Evolutionary conservation across 306 rosid genomes (phyloP).

Genomic region (Geum urbanum): DNA sequence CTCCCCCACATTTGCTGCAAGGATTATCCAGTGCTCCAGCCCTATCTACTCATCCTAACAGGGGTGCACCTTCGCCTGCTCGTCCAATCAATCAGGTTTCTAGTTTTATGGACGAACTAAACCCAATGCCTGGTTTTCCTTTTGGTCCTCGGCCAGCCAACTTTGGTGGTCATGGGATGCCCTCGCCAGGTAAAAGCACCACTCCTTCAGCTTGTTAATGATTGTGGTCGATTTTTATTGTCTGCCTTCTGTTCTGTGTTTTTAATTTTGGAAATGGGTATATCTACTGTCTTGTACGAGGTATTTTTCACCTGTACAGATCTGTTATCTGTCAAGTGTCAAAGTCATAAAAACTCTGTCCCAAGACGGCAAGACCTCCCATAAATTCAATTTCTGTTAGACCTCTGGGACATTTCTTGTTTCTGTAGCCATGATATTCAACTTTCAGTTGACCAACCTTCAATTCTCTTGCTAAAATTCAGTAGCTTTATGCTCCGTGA

Average conservation of each 20-base stretch:
- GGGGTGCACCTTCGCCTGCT: constrained; percentile 34
- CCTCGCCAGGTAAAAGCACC: constrained; percentile 56
- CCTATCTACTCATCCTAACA: constrained; percentile 43
- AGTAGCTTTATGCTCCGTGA: background rate
- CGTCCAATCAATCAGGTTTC: constrained; percentile 46
- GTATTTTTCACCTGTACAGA: background rate
- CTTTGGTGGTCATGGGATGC: constrained; percentile 63
- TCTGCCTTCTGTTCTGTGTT: constrained; percentile 1
- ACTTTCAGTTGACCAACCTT: background rate
- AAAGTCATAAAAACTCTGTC: background rate
- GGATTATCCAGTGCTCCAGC: constrained; percentile 69
- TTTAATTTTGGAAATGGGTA: background rate
- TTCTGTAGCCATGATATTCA: background rate
- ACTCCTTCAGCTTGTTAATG: constrained; percentile 14
- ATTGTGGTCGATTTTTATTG: background rate
- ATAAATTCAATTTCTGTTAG: background rate
- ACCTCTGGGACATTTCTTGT: background rate
- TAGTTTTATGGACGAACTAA: constrained; percentile 57
- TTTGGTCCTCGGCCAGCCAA: constrained; percentile 56
- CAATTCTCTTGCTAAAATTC: background rate
- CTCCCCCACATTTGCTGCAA: constrained; percentile 60
- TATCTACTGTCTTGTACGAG: background rate
- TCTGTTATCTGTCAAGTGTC: background rate
- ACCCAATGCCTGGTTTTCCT: constrained; percentile 63
- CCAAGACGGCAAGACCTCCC: background rate